phyloP scores from a whole-genome alignment of 164 flowering plant species.

The Umbilicus rupestris region DNA sequence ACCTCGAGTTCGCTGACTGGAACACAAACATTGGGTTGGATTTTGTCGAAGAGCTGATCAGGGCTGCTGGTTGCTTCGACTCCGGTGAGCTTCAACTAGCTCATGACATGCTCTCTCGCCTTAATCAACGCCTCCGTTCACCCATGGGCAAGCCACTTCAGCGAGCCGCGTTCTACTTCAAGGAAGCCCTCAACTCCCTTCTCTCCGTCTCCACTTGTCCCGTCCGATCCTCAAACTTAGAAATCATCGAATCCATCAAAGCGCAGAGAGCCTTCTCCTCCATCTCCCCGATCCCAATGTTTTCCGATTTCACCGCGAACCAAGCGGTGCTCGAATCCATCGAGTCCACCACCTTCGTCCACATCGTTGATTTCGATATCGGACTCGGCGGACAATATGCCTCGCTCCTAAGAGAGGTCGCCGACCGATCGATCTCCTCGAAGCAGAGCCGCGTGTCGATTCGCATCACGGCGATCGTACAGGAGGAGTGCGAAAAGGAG shows the following conservation, averaged over 20 bases:
- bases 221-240: conserved; percentile 26
- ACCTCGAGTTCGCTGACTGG: conserved; percentile 10
- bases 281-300: conserved; percentile 65
- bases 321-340: conserved; percentile 80
- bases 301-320: conserved; percentile 76
- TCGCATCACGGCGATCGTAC: conserved; percentile 58
- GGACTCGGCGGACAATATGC: conserved; percentile 90
- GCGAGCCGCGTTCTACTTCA: conserved; percentile 79
- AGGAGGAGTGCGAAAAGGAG: conserved; percentile 50
- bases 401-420: conserved; percentile 65
- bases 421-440: conserved; percentile 27
- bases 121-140: conserved; percentile 55
- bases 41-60: conserved; percentile 53
- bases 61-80: conserved; percentile 63
- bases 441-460: conserved; percentile 25
- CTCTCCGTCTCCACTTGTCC: conserved; percentile 31
- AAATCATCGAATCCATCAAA: conserved; percentile 51
- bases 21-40: conserved; percentile 31
- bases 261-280: conserved; percentile 58
- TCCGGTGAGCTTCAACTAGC: conserved; percentile 57
- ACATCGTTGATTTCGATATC: conserved; percentile 76
- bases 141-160: conserved; percentile 66
- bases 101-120: conserved; percentile 70
- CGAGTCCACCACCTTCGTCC: conserved; percentile 38
- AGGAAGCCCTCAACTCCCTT: conserved; percentile 63